Evolutionary conservation across 2,329 filamentous ascomycete species (phyloP).

Genomic region (Neurospora crassa): DNA sequence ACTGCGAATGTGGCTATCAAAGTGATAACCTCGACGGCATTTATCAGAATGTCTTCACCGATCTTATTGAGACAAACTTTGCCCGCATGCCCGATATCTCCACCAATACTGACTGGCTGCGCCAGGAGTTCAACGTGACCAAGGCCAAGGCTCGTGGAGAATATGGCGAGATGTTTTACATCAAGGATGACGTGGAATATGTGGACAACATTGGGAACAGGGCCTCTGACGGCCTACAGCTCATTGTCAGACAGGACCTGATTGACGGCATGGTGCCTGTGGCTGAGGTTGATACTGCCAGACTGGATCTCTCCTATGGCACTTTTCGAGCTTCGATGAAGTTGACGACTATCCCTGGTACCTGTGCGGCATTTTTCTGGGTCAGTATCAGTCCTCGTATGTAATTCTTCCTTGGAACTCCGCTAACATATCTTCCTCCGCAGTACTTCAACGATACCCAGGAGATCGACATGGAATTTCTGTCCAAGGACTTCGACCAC

Average conservation of each 20-base stretch:
- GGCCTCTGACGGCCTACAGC: conserved; percentile 36
- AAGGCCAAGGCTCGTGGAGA: conserved; percentile 47
- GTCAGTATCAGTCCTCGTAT: conserved; percentile 29
- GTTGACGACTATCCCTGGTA: conserved; percentile 50
- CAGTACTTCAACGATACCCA: conserved; percentile 71
- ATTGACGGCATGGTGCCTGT: conserved; percentile 45
- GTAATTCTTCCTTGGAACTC: neutral
- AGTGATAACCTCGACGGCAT: conserved; percentile 30
- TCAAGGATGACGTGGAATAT: conserved; percentile 40
- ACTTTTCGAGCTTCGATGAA: conserved; percentile 61
- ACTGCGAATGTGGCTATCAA: conserved; percentile 67
- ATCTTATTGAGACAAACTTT: conserved; percentile 65
- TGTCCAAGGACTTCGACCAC: conserved; percentile 53
- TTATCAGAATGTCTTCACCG: conserved; percentile 47
- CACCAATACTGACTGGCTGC: conserved; percentile 50
- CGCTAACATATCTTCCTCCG: neutral
- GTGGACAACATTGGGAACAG: conserved; percentile 30
- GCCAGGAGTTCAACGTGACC: conserved; percentile 58
- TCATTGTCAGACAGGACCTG: conserved; percentile 41
- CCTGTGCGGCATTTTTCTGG: conserved; percentile 75
- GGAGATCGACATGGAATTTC: conserved; percentile 74
- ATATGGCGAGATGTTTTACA: conserved; percentile 54
- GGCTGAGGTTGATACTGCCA: conserved; percentile 53
- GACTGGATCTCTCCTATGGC: conserved; percentile 58
- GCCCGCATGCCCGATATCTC: conserved; percentile 40